phyloP scores from a whole-genome alignment of 371 early-diverging fungal genomes.

The Mucor plumbeus region DNA sequence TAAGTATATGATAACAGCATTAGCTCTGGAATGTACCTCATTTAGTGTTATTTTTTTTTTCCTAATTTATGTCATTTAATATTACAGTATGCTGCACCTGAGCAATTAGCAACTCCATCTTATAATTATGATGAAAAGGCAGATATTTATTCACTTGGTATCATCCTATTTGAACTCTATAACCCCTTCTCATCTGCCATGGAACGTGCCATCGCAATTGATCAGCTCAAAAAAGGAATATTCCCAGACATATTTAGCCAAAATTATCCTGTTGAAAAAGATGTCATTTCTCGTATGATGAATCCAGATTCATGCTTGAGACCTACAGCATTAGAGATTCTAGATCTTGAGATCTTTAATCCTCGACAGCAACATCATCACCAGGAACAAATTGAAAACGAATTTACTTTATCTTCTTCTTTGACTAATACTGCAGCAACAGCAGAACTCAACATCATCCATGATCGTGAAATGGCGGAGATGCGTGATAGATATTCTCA shows the following conservation, averaged over 20 bases:
- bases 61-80: background rate
- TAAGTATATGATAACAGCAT: conserved; percentile 29
- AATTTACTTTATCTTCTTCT: too few species aligned
- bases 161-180: conserved; percentile 75
- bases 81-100: conserved; percentile 88
- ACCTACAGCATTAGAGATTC: conserved; percentile 75
- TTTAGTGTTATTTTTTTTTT: background rate
- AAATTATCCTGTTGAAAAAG: conserved; percentile 81
- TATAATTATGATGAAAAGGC: conserved; percentile 64
- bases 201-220: conserved; percentile 68
- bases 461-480: conserved; percentile 22
- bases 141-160: conserved; percentile 76
- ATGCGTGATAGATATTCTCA: conserved; percentile 13
- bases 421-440: background rate
- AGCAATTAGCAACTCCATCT: conserved; percentile 75
- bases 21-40: background rate
- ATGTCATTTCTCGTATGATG: conserved; percentile 81
- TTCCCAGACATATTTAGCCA: conserved; percentile 78
- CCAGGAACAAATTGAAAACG: background rate
- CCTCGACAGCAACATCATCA: background rate
- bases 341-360: background rate
- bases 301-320: conserved; percentile 70
- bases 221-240: conserved; percentile 65
- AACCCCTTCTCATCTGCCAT: conserved; percentile 68
- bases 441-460: background rate